Evolutionary conservation across 176 grass and related monocot genomes (phyloP).

Genomic region (Metroxylon sagu): DNA sequence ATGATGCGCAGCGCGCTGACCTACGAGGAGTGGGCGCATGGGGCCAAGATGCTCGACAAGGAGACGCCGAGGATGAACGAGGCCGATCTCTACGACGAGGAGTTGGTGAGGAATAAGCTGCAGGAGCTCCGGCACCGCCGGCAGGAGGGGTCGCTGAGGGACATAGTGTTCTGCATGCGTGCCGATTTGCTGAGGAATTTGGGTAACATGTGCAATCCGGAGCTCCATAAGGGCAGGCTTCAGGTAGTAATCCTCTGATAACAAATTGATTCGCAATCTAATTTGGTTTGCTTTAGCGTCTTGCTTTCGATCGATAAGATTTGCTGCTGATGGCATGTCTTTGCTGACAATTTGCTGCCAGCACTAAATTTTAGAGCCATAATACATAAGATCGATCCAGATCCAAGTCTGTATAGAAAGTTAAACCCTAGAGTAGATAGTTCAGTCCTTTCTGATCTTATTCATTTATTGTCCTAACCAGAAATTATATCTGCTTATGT

Average conservation of each 20-base stretch:
- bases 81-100: constrained; percentile 67
- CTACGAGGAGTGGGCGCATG: constrained; percentile 97
- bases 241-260: constrained; percentile 25
- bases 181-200: constrained; percentile 75
- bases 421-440: too few species aligned
- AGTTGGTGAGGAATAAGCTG: constrained; percentile 87
- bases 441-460: too few species aligned
- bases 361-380: too few species aligned
- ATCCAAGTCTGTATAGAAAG: too few species aligned
- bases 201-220: constrained; percentile 87
- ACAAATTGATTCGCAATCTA: too few species aligned
- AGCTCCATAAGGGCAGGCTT: constrained; percentile 71
- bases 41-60: constrained; percentile 72
- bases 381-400: too few species aligned
- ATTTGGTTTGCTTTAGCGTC: too few species aligned
- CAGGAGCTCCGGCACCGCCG: constrained; percentile 60
- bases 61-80: constrained; percentile 60
- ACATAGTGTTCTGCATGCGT: constrained; percentile 91
- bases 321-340: too few species aligned
- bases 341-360: too few species aligned
- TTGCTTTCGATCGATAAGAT: too few species aligned
- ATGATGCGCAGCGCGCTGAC: constrained; percentile 86
- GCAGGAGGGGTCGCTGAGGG: constrained; percentile 61
- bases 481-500: too few species aligned
- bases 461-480: too few species aligned